Percentiles rank a stretch among this genome's conserved stretches.
Conservation (phyloP, 352 stramenopile genomes). For the Phytopythium boreale region DNA sequence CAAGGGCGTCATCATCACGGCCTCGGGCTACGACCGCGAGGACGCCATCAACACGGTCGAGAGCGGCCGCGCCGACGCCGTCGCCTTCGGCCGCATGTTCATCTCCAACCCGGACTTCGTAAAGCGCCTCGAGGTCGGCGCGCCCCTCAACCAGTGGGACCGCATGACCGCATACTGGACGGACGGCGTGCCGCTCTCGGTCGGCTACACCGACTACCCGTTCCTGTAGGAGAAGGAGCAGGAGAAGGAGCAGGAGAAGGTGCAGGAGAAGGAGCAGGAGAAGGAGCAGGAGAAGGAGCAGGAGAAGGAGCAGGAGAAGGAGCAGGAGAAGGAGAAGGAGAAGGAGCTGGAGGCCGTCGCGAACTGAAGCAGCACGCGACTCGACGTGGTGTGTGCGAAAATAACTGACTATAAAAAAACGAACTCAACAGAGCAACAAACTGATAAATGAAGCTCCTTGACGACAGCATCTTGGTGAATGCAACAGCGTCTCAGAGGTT, state of each 20-base stretch:
- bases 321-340: neutral
- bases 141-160: slow-evolving; percentile 39
- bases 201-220: slow-evolving; percentile 49
- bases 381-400: no score
- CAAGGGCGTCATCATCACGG: slow-evolving; percentile 45
- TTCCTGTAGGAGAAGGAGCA: slow-evolving; percentile 15
- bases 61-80: slow-evolving; percentile 34
- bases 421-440: neutral
- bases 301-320: no score
- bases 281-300: neutral
- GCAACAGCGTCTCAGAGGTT: neutral
- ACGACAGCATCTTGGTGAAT: neutral
- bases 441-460: neutral
- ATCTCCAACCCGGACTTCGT: slow-evolving; percentile 73
- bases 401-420: neutral
- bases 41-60: slow-evolving; percentile 30
- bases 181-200: slow-evolving; percentile 12
- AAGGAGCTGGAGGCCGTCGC: neutral
- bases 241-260: neutral
- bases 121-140: slow-evolving; percentile 30
- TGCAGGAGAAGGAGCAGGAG: slow-evolving; percentile 5
- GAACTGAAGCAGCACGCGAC: no score
- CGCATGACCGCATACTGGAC: slow-evolving; percentile 39
- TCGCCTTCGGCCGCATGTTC: slow-evolving; percentile 61
- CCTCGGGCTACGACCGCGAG: slow-evolving; percentile 40